Base-by-base conservation (phyloP, 2,329 filamentous ascomycete species). In the Lecanicillium sp. region DNA sequence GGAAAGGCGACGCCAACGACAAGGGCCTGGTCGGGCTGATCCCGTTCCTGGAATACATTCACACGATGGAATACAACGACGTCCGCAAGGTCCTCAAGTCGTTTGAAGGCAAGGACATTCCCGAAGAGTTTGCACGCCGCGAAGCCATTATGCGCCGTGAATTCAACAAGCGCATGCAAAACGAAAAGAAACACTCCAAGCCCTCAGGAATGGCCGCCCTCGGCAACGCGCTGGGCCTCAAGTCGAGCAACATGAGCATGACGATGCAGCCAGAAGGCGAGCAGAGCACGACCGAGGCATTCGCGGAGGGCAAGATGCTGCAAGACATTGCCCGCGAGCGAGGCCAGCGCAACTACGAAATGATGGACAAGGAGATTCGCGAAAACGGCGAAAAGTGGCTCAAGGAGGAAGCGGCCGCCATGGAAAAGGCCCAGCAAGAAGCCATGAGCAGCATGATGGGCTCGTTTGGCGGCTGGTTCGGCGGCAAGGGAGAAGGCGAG, bases 321-420 rank as follows among this genome's bases (percentile, higher is more conserved):
- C 88, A 89, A 63, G 92, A 98, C 56, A 81, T 94, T 60, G 88
- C 92, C 36, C 80, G 92, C 35, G 92, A 98, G 65, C 77, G 88
- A 35, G 92, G 92, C 25, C 85, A 89, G 65, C 82, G 83, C 59
- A 84, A 89, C 62, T 98, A 96, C 63, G 78, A 94, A 68, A 65
- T 81, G 50, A 73, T 96, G 45, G 90, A 96, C 62, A 82, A 81
- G 63, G 84, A 95, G 66, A 94, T 98, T 51, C 75, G 83, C 33
- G 84, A 94, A 61, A 92, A 96, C 57, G 92, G 89, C 37, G 87
- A 90, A 60, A 87, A 90, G 66, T 95, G 89, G 86, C 71, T 98
- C 50, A 89, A 89, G 69, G 90, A 96, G 62, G 89, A 95, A 71
- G 84, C 85, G 31, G 81, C 81, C 35, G 77, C 85, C 57, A 83